A percentile compares a stretch with the other conserved stretches of the same genome.
These are phyloP conservation scores for Nidula microcarpa DNA, from an alignment of 768 basidiomycete genomes.

Conservation along the genomic window DNA sequence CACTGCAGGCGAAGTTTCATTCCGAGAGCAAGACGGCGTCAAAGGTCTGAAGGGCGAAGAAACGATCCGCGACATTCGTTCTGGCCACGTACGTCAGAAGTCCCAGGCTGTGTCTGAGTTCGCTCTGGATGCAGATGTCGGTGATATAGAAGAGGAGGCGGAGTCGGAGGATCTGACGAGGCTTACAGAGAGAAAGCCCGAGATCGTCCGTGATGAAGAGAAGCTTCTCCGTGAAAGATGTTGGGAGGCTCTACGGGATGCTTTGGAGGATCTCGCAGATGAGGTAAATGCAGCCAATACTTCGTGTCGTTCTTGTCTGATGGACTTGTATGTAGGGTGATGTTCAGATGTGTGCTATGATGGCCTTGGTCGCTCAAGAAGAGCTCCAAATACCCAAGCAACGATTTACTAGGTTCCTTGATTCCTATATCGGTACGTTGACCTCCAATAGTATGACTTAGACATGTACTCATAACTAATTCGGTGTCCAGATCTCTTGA, in stretches of 20 bases:
- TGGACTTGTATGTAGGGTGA: conserved; percentile 54
- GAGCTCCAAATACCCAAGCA: conserved; percentile 49
- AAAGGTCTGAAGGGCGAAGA: conserved; percentile 19
- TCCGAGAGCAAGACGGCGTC: conserved; percentile 23
- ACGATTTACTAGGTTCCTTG: conserved; percentile 52
- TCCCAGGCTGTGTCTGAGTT: conserved; percentile 25
- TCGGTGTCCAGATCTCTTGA: conserved; percentile 50
- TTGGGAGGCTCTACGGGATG: conserved; percentile 52
- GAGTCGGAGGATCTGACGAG: conserved; percentile 8
- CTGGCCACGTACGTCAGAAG: conserved; percentile 23
- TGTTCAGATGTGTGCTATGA: conserved; percentile 75
- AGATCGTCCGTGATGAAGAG: conserved; percentile 49
- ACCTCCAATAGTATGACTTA: neutral
- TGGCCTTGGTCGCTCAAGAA: conserved; percentile 55
- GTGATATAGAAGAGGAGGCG: conserved; percentile 8
- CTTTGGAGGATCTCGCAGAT: conserved; percentile 60
- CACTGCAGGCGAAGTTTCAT: conserved; percentile 47
- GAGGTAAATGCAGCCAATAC: conserved; percentile 33
- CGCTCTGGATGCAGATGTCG: conserved; percentile 14
- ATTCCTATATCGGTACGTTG: conserved; percentile 68
- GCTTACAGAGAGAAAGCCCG: conserved; percentile 34
- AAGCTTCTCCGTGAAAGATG: conserved; percentile 45
- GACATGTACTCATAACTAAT: neutral
- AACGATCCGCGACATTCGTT: conserved; percentile 20
- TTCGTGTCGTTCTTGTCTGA: neutral